Percentiles rank a stretch among this genome's conserved stretches.
phyloP scores from a whole-genome alignment of 345 rosid species.

The Bruguiera gymnorhiza region DNA sequence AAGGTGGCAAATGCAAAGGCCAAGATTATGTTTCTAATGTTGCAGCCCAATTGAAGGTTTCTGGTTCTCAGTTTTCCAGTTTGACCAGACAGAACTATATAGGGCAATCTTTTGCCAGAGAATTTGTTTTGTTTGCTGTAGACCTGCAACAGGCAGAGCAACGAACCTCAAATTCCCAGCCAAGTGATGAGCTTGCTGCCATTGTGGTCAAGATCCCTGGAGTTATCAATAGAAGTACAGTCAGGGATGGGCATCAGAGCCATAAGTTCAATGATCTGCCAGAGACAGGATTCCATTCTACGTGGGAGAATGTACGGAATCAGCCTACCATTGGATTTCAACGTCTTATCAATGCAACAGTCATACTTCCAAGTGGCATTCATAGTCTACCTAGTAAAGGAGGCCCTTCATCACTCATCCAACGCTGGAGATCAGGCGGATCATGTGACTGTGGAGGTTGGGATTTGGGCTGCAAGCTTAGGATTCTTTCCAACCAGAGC shows the following conservation, averaged over 20 bases:
- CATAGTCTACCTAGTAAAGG: slow-evolving; percentile 84
- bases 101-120: slow-evolving; percentile 44
- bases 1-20: slow-evolving; percentile 54
- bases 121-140: slow-evolving; percentile 63
- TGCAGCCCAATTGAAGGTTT: slow-evolving; percentile 82
- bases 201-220: slow-evolving; percentile 62
- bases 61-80: slow-evolving; percentile 38
- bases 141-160: slow-evolving; percentile 42
- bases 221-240: slow-evolving; percentile 18
- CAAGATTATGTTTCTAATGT: slow-evolving; percentile 61
- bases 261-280: slow-evolving; percentile 15
- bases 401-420: slow-evolving; percentile 81
- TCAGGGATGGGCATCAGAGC: slow-evolving; percentile 31
- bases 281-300: slow-evolving; percentile 12
- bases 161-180: slow-evolving; percentile 47
- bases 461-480: slow-evolving; percentile 85
- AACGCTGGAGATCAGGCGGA: slow-evolving; percentile 92
- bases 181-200: slow-evolving; percentile 81
- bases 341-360: slow-evolving; percentile 42
- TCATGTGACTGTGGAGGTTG: slow-evolving; percentile 98
- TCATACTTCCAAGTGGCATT: slow-evolving; percentile 82
- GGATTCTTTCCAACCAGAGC: slow-evolving; percentile 48
- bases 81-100: slow-evolving; percentile 21
- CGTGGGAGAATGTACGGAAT: slow-evolving; percentile 22
- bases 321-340: slow-evolving; percentile 20